Evolutionary conservation across 441 rosid species (phyloP).

Genomic region (Theobroma grandiflorum): DNA sequence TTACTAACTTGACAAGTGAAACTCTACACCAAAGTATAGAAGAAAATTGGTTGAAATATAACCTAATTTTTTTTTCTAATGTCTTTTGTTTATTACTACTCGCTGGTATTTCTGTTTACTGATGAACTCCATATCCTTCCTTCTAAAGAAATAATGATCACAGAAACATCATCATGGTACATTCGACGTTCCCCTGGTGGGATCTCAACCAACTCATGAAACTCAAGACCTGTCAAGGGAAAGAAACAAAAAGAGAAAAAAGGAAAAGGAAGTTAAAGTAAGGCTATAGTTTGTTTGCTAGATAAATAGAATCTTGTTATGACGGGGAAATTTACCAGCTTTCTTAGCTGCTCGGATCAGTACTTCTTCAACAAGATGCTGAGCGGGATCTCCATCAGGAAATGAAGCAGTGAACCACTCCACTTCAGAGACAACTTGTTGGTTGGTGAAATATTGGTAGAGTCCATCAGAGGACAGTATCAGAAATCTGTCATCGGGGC

Average conservation of each 20-base stretch:
- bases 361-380: conserved; percentile 68
- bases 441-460: conserved; percentile 65
- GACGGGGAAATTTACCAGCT: conserved; percentile 47
- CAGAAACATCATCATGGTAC: conserved; percentile 82
- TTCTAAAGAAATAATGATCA: conserved; percentile 69
- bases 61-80: not conserved
- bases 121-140: conserved; percentile 81
- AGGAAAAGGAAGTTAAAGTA: not conserved
- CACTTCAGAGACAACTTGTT: conserved; percentile 63
- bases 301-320: not conserved
- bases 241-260: not conserved
- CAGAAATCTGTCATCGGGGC: conserved; percentile 58
- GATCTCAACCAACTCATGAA: conserved; percentile 70
- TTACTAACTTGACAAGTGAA: not conserved
- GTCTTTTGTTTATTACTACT: conserved; percentile 3
- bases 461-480: conserved; percentile 76
- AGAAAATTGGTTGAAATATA: not conserved
- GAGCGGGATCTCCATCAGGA: conserved; percentile 82
- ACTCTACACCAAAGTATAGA: not conserved
- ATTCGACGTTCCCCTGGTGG: conserved; percentile 75
- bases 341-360: conserved; percentile 73
- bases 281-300: not conserved
- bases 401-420: conserved; percentile 60
- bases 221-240: conserved; percentile 56
- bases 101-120: conserved; percentile 40